These are phyloP conservation scores for Amylostereum chailletii DNA, from an alignment of 1,284 basidiomycete species.

Conservation along the genomic window DNA sequence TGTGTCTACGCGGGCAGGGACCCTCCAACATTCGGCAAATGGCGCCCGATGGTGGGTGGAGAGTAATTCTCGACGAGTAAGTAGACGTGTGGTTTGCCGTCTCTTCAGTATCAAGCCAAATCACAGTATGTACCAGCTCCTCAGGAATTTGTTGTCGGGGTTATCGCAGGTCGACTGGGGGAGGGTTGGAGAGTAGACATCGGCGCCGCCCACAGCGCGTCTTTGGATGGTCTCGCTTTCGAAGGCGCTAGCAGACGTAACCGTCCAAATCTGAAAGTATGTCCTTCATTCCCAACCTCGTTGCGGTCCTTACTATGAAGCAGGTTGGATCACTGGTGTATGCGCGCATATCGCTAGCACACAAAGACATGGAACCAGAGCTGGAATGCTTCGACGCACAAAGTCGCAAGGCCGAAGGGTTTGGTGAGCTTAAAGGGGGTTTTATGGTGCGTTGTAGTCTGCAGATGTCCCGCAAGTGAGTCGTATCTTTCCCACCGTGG, in stretches of 20 bases:
- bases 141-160: constrained; percentile 74
- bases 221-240: constrained; percentile 75
- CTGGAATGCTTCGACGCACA: constrained; percentile 84
- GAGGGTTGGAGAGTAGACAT: constrained; percentile 83
- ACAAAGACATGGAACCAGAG: constrained; percentile 87
- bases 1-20: constrained; percentile 60
- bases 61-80: constrained; percentile 43
- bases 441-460: constrained; percentile 70
- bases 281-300: constrained; percentile 3
- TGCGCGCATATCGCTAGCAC: constrained; percentile 76
- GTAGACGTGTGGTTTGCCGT: constrained; percentile 4
- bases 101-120: neutral
- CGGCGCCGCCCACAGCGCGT: constrained; percentile 68
- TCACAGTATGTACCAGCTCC: constrained; percentile 77
- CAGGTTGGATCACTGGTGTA: constrained; percentile 74
- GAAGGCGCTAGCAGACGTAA: constrained; percentile 82
- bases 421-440: constrained; percentile 76
- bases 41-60: constrained; percentile 78
- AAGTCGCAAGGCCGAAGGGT: constrained; percentile 75
- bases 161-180: constrained; percentile 60
- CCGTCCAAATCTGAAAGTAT: constrained; percentile 75
- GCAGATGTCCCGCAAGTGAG: constrained; percentile 70
- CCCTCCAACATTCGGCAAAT: constrained; percentile 60
- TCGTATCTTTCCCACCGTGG: constrained; percentile 11
- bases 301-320: neutral